Percentiles rank a stretch among this genome's conserved stretches.
Conservation (phyloP, 257 asterid species). For the Osmanthus fragrans region DNA sequence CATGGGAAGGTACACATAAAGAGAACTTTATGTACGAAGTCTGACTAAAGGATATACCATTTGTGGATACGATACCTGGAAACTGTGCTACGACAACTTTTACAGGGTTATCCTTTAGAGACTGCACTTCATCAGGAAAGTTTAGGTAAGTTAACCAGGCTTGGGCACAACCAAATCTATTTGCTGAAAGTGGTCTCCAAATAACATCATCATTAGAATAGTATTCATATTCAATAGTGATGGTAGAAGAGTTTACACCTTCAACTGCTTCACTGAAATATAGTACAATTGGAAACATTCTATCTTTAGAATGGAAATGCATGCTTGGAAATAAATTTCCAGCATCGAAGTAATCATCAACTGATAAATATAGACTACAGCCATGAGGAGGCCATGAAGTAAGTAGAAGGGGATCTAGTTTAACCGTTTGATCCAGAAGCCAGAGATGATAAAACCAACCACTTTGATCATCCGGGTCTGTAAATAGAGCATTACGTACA, state of each 20-base stretch:
- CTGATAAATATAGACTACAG: constrained; percentile 48
- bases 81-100: constrained; percentile 49
- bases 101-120: constrained; percentile 49
- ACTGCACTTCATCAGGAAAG: constrained; percentile 51
- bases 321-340: constrained; percentile 33
- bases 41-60: constrained; percentile 49
- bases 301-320: constrained; percentile 39
- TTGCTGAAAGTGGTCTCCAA: constrained; percentile 71
- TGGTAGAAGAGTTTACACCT: constrained; percentile 71
- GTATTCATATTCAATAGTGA: constrained; percentile 57
- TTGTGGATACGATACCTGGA: constrained; percentile 60
- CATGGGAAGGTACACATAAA: constrained; percentile 37
- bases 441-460: constrained; percentile 98
- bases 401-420: constrained; percentile 53
- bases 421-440: constrained; percentile 81
- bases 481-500: constrained; percentile 87
- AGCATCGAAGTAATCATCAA: constrained; percentile 41
- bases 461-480: constrained; percentile 99
- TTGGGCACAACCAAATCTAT: constrained; percentile 49
- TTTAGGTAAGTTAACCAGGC: constrained; percentile 69
- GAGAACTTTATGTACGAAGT: constrained; percentile 55
- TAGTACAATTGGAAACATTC: constrained; percentile 66
- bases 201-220: constrained; percentile 34
- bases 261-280: constrained; percentile 70
- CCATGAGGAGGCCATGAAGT: constrained; percentile 85